These are phyloP conservation scores for Zoysia matrella DNA, from an alignment of 202 grass and related monocot species.

Conservation along the genomic window DNA sequence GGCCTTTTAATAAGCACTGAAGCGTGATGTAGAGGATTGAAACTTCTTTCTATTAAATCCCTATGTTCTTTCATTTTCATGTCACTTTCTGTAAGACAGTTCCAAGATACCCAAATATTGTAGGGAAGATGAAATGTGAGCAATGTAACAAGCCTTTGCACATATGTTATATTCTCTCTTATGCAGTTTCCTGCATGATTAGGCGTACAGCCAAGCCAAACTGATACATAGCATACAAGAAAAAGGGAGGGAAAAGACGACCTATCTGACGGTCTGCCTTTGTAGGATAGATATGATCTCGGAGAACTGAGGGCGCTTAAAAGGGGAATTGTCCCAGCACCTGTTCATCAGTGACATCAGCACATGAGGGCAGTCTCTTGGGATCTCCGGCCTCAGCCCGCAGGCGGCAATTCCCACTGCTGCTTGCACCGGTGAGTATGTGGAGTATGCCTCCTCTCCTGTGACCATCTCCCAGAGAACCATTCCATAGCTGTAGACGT, in stretches of 20 bases:
- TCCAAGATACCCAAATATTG: neutral
- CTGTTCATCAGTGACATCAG: conserved; percentile 82
- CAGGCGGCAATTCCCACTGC: conserved; percentile 94
- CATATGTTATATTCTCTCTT: conserved; percentile 59
- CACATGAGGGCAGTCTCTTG: conserved; percentile 77
- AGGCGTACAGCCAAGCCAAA: conserved; percentile 53
- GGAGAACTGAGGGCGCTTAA: conserved; percentile 83
- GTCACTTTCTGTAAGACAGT: conserved; percentile 17
- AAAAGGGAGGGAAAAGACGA: conserved; percentile 1
- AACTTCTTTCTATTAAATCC: neutral
- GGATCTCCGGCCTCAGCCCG: conserved; percentile 90
- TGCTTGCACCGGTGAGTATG: conserved; percentile 95
- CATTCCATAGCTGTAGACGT: conserved; percentile 96
- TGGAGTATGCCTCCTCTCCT: conserved; percentile 90
- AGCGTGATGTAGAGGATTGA: conserved; percentile 37
- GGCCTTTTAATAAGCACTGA: conserved; percentile 6
- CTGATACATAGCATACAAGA: conserved; percentile 32
- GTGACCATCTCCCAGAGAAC: conserved; percentile 93
- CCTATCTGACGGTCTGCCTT: conserved; percentile 80
- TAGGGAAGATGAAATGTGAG: conserved; percentile 38
- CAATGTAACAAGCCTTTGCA: conserved; percentile 64
- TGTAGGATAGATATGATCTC: conserved; percentile 80
- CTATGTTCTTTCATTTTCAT: conserved; percentile 36
- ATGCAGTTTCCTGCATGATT: conserved; percentile 60
- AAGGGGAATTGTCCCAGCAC: conserved; percentile 86